Evolutionary conservation across 2,329 filamentous ascomycete species (phyloP).

Genomic region (Aspergillus sp.): DNA sequence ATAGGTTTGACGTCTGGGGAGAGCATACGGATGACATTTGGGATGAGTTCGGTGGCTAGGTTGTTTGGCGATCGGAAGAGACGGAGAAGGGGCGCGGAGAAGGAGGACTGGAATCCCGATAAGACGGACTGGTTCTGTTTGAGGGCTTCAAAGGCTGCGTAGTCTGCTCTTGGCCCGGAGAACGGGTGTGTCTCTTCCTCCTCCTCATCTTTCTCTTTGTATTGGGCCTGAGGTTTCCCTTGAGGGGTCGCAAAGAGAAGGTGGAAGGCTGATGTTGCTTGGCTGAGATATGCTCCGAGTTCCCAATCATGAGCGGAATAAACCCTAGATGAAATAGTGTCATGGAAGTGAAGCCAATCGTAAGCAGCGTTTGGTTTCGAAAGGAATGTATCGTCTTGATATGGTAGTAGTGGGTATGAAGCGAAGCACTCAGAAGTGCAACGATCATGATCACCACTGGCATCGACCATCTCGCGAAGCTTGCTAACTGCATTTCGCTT

Average conservation of each 20-base stretch:
- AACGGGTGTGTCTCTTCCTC: constrained; percentile 67
- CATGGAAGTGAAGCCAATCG: constrained; percentile 95
- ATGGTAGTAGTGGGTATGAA: constrained; percentile 81
- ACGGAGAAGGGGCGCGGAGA: constrained; percentile 70
- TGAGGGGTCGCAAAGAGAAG: constrained; percentile 78
- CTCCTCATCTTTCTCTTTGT: constrained; percentile 43
- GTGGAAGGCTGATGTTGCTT: constrained; percentile 86
- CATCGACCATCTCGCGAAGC: constrained; percentile 62
- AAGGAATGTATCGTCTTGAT: constrained; percentile 88
- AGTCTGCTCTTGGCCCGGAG: constrained; percentile 78
- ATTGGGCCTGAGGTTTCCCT: constrained; percentile 42
- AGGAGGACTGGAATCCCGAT: constrained; percentile 68
- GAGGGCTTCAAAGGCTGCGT: constrained; percentile 73
- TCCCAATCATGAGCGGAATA: constrained; percentile 93
- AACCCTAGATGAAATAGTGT: constrained; percentile 73
- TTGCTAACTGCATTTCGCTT: constrained; percentile 61
- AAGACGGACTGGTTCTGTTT: constrained; percentile 77
- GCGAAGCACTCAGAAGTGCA: constrained; percentile 73
- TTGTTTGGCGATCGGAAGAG: constrained; percentile 77
- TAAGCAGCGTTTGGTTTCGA: constrained; percentile 84
- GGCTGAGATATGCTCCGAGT: constrained; percentile 79
- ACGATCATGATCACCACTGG: constrained; percentile 62
- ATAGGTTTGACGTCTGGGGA: constrained; percentile 90
- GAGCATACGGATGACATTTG: constrained; percentile 79
- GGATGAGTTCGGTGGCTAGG: constrained; percentile 78